These are phyloP conservation scores for Diaporthe citriasiana DNA, from an alignment of 2,329 filamentous ascomycete genomes.

Conservation along the genomic window DNA sequence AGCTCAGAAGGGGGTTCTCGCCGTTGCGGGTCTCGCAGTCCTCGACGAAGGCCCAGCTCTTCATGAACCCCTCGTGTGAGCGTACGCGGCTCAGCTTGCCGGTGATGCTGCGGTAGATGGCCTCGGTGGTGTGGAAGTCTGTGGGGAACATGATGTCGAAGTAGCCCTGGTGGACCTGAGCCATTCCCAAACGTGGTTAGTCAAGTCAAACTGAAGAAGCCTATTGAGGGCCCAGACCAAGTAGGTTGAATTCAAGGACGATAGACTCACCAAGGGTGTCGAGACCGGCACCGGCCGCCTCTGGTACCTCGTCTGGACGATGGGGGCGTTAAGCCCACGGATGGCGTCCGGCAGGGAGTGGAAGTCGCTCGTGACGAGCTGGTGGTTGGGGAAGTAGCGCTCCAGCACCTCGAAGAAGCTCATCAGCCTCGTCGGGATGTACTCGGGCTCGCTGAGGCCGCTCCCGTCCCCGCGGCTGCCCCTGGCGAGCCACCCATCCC, in stretches of 20 bases:
- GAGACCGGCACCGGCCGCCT: conserved; percentile 89
- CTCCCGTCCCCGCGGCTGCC: conserved; percentile 69
- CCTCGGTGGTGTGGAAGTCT: conserved; percentile 90
- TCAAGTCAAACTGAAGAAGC: background rate
- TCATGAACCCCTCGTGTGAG: conserved; percentile 92
- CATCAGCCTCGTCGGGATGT: conserved; percentile 94
- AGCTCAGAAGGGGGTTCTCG: conserved; percentile 91
- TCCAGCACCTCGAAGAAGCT: conserved; percentile 95
- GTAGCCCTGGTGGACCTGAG: conserved; percentile 94
- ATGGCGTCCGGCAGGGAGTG: conserved; percentile 86
- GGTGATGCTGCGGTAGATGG: conserved; percentile 92
- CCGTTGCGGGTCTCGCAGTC: conserved; percentile 91
- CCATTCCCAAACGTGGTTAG: background rate
- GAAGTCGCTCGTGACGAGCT: conserved; percentile 92
- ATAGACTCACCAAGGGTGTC: conserved; percentile 82
- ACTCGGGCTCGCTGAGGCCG: conserved; percentile 88
- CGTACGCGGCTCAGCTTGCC: conserved; percentile 89
- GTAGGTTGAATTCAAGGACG: background rate
- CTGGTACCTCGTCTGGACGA: conserved; percentile 95
- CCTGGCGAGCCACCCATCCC: conserved; percentile 46
- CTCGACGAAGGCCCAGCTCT: conserved; percentile 89
- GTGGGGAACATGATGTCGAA: conserved; percentile 99
- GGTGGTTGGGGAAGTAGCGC: conserved; percentile 89
- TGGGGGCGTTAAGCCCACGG: conserved; percentile 88
- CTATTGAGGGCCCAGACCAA: too few species aligned